These are phyloP conservation scores for Fusarium odoratissimum DNA, from an alignment of 2,329 filamentous ascomycete species.

Conservation along the genomic window DNA sequence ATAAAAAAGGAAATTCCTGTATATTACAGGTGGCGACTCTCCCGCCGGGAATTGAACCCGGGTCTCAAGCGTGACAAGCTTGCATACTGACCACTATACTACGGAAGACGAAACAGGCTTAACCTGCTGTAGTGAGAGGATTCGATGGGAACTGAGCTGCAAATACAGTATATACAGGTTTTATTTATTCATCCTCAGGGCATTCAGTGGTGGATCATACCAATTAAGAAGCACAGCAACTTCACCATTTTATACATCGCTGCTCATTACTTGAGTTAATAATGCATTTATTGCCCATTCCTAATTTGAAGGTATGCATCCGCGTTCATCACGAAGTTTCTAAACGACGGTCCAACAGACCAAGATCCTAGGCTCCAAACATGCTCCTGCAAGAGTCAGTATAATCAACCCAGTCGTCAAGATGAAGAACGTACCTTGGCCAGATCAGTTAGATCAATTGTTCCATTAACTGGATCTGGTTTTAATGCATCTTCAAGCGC, in stretches of 20 bases:
- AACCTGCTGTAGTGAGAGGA: conserved; percentile 7
- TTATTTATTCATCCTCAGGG: too few relatives aligned
- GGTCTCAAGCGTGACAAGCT: conserved; percentile 25
- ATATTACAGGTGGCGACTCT: conserved; percentile 10
- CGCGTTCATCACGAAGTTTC: not conserved
- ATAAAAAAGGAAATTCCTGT: not conserved
- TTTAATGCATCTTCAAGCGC: not conserved
- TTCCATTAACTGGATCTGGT: not conserved
- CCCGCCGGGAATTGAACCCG: conserved; percentile 27
- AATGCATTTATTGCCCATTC: fast-evolving
- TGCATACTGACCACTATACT: conserved; percentile 26
- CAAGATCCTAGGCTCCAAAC: conserved; percentile 14
- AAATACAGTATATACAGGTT: fast-evolving
- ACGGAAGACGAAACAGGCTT: conserved; percentile 8
- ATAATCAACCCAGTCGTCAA: fast-evolving
- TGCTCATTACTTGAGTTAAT: fast-evolving
- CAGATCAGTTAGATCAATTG: not conserved
- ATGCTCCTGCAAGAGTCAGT: conserved; percentile 2
- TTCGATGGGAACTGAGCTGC: not conserved
- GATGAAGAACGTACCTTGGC: not conserved
- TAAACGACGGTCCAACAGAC: conserved; percentile 19
- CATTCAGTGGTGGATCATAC: too few relatives aligned
- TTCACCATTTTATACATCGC: too few relatives aligned
- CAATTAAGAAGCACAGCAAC: too few relatives aligned
- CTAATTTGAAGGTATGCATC: conserved; percentile 7